Evolutionary conservation across 441 rosid species (phyloP), one percentile per base, ranked within the genome.

Genomic region (Syzygium malaccense): DNA sequence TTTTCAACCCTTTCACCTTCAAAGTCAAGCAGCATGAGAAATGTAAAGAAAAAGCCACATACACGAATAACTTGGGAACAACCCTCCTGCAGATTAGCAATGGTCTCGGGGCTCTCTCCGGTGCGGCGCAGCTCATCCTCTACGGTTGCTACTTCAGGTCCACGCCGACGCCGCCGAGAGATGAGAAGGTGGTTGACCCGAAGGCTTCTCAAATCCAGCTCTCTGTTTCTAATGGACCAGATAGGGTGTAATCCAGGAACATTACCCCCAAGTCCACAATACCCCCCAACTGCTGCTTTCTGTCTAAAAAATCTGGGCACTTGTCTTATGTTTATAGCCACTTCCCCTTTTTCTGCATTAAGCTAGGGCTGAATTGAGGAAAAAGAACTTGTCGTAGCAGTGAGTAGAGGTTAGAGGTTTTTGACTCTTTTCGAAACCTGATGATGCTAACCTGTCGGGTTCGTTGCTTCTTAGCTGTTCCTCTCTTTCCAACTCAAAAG

Each of bases 171-270:
- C 90, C 94, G 1, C 93, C 94, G 11, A 90, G 53, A 8, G 71
- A 56, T 0, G 90, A 88, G 14, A 86, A 25, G 37, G 87, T 84
- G 0, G 85, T 7, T 8, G 89, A 33, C 8, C 15, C 2, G 33
- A 93, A 94, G 93, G 89, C 91, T 26, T 64, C 94, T 7, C 95
- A 92, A 87, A 87, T 94, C 85, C 95, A 95, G 92, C 92, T 94
- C 23, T 15, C 93, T 25, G 79, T 19, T 17, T 68, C 41, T 8
- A 3, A 68, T 68, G 79, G 79, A 68, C 26, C 26, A 6, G 79
- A 33, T 1, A 33, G 83, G 37, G 83, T 14, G 80, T 71, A 26
- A 71, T 71, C 49, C 5, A 71, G 49, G 17, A 71, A 71, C 17
- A 3, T 37, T 20, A 37, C 80, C 49, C 51, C 51, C 8, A 6